A percentile compares a stretch with the other conserved stretches of the same genome.
phyloP scores from a whole-genome alignment of 1,284 basidiomycete genomes.

The Trichosporon sp. region DNA sequence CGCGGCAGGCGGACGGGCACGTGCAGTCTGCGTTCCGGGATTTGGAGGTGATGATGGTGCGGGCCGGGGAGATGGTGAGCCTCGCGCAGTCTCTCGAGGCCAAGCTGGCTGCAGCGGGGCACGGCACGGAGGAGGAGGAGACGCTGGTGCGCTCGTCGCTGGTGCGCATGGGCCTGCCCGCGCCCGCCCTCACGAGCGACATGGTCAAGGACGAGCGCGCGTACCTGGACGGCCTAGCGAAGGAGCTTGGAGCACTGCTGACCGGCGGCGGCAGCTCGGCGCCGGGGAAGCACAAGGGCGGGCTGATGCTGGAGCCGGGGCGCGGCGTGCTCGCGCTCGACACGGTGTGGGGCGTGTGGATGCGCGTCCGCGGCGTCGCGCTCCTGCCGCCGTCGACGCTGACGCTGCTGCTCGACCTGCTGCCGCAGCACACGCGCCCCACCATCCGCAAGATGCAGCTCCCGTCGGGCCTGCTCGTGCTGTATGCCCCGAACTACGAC shows the following conservation, averaged over 20 bases:
- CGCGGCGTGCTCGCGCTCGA: slow-evolving; percentile 78
- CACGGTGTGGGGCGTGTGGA: slow-evolving; percentile 97
- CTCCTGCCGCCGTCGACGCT: slow-evolving; percentile 84
- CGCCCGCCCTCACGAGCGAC: slow-evolving; percentile 75
- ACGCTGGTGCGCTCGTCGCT: slow-evolving; percentile 83
- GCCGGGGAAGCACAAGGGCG: slow-evolving; percentile 25
- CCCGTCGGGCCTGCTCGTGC: slow-evolving; percentile 66
- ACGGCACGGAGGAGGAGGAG: slow-evolving; percentile 66
- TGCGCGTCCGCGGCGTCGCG: slow-evolving; percentile 87
- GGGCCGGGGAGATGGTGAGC: slow-evolving; percentile 87
- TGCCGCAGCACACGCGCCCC: slow-evolving; percentile 65
- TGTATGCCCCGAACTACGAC: slow-evolving; percentile 75
- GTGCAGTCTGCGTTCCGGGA: slow-evolving; percentile 80
- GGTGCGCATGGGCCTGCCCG: slow-evolving; percentile 71
- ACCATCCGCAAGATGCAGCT: slow-evolving; percentile 66
- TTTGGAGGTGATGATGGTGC: slow-evolving; percentile 83
- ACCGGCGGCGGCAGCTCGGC: slow-evolving; percentile 48
- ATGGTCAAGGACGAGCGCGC: slow-evolving; percentile 78
- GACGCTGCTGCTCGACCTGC: slow-evolving; percentile 63
- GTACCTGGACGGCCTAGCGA: slow-evolving; percentile 77
- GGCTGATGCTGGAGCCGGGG: slow-evolving; percentile 37
- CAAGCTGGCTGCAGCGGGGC: slow-evolving; percentile 53
- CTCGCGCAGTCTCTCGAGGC: slow-evolving; percentile 84
- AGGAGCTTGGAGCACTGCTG: slow-evolving; percentile 73
- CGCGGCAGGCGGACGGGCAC: slow-evolving; percentile 60